Evolutionary conservation across 2,329 filamentous ascomycete genomes (phyloP), one percentile per base, ranked within the genome.

Genomic region (Talaromyces sp.): DNA sequence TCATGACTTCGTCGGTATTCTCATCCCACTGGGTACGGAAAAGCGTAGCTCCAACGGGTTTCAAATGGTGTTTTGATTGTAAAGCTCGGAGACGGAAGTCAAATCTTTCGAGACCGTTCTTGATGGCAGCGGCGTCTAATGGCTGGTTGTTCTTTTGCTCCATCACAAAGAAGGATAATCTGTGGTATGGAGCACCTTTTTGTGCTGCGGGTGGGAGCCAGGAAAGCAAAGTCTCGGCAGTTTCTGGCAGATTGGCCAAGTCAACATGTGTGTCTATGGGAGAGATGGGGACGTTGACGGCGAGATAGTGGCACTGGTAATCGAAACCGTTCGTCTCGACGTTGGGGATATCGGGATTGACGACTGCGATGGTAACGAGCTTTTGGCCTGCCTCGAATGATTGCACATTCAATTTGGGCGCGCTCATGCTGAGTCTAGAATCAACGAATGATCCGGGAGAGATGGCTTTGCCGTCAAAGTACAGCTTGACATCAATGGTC

Each of bases 1-100:
- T 83, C 94, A 99, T 97, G 68, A 99, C 92, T 60, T 83, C 88
- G n/a, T 87, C 88, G 62, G 91, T 99, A 72, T 86, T 87, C 66
- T 95, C 91, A 77, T 99, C 95, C 92, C 93, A 98, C 69, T 90
- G 82, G 66, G 88, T 89, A 70, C 95, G 88, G 88, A 98, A 99
- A 71, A 99, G 81, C 75, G 88, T 91, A 71, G 92, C 90, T 50
- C 93, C 93, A 66, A 97, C 87, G 8, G 93, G 87, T 66, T 82
- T 84, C 67, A 95, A 81, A 65, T 82, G 79, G 75, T 91, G 87
- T 75, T 88, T 89, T 74, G 88, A 85, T 69, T 89, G 85, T 76
- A 96, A 90, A 67, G 86, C 87, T 74, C 92, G 89, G 67, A 97
- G 81, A 64, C 85, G 89, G 80, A 96, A 96, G 56, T 84, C 85